These are phyloP conservation scores for Dendrobium nobile DNA, from an alignment of 106 monocot genomes.

Conservation along the genomic window DNA sequence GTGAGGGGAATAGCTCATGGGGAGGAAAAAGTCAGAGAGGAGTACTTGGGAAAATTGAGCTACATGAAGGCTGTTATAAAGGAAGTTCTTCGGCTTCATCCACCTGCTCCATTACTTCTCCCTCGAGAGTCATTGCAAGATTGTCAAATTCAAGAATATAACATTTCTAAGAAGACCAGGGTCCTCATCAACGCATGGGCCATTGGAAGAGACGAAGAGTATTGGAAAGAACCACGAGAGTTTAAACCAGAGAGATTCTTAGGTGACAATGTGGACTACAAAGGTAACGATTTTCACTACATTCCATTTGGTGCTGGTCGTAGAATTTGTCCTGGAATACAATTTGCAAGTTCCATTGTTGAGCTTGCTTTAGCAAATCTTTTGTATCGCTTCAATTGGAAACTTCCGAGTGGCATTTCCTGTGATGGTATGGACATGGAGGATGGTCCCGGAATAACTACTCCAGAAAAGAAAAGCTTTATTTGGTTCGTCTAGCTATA, in stretches of 20 bases:
- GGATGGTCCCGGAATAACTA: neutral
- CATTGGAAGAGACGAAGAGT: neutral
- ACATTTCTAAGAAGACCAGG: conserved; percentile 5
- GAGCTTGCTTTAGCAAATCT: neutral
- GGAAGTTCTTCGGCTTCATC: neutral
- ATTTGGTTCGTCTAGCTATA: neutral
- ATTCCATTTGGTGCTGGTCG: conserved; percentile 5
- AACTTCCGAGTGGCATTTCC: conserved; percentile 3
- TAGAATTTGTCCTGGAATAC: conserved; percentile 16
- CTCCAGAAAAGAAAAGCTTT: neutral
- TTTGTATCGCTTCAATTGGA: conserved; percentile 21
- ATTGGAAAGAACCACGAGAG: conserved; percentile 5
- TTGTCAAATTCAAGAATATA: conserved; percentile 11
- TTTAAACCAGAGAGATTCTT: conserved; percentile 8
- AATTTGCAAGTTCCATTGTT: neutral
- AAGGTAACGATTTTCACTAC: neutral
- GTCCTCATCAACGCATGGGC: conserved; percentile 16
- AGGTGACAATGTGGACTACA: neutral
- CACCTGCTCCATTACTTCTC: conserved; percentile 10
- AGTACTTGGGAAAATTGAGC: conserved; percentile 7
- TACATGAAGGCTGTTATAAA: conserved; percentile 8
- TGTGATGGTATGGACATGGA: neutral
- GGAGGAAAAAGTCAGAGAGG: neutral
- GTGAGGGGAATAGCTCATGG: neutral
- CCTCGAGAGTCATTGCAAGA: conserved; percentile 20